Conservation (phyloP, 495 filamentous ascomycete species). For the Penicillium bialowiezense region DNA sequence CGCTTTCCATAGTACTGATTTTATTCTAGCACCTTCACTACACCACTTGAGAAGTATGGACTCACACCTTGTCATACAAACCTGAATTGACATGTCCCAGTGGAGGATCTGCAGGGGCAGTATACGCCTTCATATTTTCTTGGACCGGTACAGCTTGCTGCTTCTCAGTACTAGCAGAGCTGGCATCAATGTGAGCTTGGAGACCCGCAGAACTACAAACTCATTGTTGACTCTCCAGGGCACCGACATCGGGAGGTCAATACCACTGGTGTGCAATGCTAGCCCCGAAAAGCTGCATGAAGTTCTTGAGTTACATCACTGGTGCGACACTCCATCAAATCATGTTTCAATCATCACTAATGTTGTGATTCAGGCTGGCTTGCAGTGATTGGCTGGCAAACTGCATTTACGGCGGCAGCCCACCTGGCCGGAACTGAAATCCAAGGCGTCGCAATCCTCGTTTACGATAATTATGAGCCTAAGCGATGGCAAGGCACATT, state of each 20-base stretch:
- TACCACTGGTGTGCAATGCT: constrained; percentile 47
- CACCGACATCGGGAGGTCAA: constrained; percentile 39
- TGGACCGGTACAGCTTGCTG: constrained; percentile 46
- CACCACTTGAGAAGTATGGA: constrained; percentile 19
- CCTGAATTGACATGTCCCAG: constrained; percentile 12
- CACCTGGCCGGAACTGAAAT: constrained; percentile 34
- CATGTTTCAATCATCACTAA: constrained; percentile 12
- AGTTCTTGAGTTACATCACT: constrained; percentile 41
- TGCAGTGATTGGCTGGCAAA: constrained; percentile 34
- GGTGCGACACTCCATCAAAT: constrained; percentile 13
- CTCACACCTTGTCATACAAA: background rate
- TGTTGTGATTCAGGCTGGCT: constrained; percentile 25
- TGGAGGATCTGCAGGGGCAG: constrained; percentile 47
- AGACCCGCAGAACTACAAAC: background rate
- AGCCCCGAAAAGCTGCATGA: constrained; percentile 30
- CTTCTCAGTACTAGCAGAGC: constrained; percentile 39
- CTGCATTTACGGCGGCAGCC: constrained; percentile 24
- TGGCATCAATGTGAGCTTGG: constrained; percentile 40
- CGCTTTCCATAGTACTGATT: background rate
- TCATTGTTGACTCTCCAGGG: constrained; percentile 15
- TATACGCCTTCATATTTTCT: constrained; percentile 49
- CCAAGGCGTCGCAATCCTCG: constrained; percentile 30
- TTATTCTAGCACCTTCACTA: constrained; percentile 18
- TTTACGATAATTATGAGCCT: constrained; percentile 15
- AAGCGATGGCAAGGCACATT: constrained; percentile 42